Evolutionary conservation across 2,329 filamentous ascomycete species (phyloP), one percentile per base, ranked within the genome.

Genomic region (Ceratocystis huliohia): DNA sequence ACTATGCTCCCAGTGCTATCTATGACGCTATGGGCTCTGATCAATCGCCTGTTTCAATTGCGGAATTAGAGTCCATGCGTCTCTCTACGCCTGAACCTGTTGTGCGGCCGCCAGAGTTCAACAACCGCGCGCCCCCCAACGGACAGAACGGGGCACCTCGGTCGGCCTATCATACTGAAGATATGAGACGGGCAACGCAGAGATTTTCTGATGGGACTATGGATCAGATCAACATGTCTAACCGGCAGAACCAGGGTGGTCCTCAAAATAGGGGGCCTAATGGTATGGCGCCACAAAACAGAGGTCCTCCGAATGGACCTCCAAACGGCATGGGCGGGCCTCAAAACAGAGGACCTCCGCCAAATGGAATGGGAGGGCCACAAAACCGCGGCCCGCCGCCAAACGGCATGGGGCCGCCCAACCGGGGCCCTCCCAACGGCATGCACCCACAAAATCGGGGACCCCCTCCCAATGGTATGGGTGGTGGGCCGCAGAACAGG

Each of bases 171-270:
- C 84, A 89, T 67, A 87, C 90, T 37, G 84, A 88, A 15, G 89
- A 94, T 73, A 80, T 93, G 71, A 87, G 89, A 69, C 86, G 86
- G 69, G 90, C 89, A 64, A 94, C 91, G 71, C 91, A 88, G 70
- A 87, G 91, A 25, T 86, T 97, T 74, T 96, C 94, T 30, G 83
- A 81, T 70, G 86, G 85, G 0, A 97, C 93, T 0, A 79, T 96
- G 59, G 82, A 86, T 57, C 91, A 96, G 73, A 80, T 97, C 73
- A 85, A 84, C 41, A 88, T 65, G 28, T 30, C 64, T 56, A 63
- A 65, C 30, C 28, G 30, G 5, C 48, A 61, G 46, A 63, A 46
- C 7, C 8, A 46, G 22, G 41, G 64, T 15, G 56, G 56, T n/a
- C 64, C 44, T 37, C 65, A 66, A 33, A 64, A 64, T 20, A 28